Percentiles rank a stretch among this genome's conserved stretches.
phyloP scores from a whole-genome alignment of 257 asterid species.

The Petunia secreta region DNA sequence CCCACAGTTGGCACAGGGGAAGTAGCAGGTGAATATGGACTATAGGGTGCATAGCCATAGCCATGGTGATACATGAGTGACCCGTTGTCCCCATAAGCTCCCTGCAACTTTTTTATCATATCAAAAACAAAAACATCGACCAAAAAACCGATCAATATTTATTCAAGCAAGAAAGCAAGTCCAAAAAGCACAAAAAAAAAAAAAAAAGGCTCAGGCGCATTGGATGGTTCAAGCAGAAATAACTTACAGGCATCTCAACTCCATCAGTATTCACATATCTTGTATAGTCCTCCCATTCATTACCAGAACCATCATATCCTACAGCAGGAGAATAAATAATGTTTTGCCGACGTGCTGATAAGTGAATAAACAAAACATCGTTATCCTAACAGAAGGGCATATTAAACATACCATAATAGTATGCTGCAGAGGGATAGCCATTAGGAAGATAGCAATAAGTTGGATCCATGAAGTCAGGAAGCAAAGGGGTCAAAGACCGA shows the following conservation, averaged over 20 bases:
- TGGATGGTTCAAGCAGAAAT: background rate
- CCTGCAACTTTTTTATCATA: constrained; percentile 38
- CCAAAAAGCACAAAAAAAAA: background rate
- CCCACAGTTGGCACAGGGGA: constrained; percentile 64
- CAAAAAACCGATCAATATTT: background rate
- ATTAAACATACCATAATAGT: constrained; percentile 37
- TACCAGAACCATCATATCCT: constrained; percentile 51
- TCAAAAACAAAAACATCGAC: background rate
- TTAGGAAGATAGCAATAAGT: constrained; percentile 44
- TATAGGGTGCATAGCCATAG: constrained; percentile 67
- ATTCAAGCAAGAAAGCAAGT: background rate
- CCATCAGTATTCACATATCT: constrained; percentile 51
- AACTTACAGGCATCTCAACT: constrained; percentile 51
- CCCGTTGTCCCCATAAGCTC: constrained; percentile 66
- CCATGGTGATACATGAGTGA: constrained; percentile 63
- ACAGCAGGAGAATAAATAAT: background rate
- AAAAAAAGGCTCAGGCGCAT: no score
- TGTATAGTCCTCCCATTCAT: constrained; percentile 55
- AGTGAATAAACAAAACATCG: background rate
- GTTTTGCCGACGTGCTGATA: background rate
- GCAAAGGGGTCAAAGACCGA: constrained; percentile 45
- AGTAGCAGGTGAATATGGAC: constrained; percentile 63
- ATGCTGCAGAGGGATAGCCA: constrained; percentile 52
- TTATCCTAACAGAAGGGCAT: background rate
- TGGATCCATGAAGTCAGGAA: constrained; percentile 51